phyloP scores from a whole-genome alignment of 2,329 filamentous ascomycete genomes.

The Aotearoamyces nothofagi region DNA sequence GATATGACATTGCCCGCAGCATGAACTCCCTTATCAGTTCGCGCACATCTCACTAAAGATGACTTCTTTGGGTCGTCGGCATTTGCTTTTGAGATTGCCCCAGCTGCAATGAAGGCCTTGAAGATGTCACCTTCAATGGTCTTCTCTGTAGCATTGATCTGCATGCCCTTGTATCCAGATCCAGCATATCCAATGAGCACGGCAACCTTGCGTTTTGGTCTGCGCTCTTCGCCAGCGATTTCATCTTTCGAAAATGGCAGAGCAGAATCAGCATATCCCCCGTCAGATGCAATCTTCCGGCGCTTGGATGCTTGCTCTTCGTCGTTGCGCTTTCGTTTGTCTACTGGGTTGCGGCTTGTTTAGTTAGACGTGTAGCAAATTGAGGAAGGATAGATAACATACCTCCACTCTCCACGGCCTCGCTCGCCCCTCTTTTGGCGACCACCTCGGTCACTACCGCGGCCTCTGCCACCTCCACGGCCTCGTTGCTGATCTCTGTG shows the following conservation, averaged over 20 bases:
- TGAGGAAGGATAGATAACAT: constrained; percentile 20
- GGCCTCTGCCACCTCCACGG: constrained; percentile 10
- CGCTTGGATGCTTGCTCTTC: constrained; percentile 38
- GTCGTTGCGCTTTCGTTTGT: constrained; percentile 34
- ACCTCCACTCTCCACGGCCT: constrained; percentile 52
- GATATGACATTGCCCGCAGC: constrained; percentile 92
- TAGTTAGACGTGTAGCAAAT: constrained; percentile 26
- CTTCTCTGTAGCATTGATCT: constrained; percentile 69
- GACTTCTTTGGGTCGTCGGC: constrained; percentile 95
- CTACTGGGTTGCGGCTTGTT: constrained; percentile 31
- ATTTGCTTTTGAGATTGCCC: constrained; percentile 92
- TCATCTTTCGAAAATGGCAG: constrained; percentile 56
- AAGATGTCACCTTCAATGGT: constrained; percentile 97
- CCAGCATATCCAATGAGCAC: constrained; percentile 93
- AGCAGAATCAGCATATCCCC: constrained; percentile 20
- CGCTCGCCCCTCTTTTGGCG: constrained; percentile 48
- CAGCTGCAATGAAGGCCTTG: constrained; percentile 75
- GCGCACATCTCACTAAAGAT: constrained; percentile 79
- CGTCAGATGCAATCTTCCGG: constrained; percentile 28
- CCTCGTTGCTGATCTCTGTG: no score
- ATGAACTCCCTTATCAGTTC: constrained; percentile 95
- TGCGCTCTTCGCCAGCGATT: constrained; percentile 72
- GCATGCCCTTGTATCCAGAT: constrained; percentile 94
- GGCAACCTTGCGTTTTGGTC: constrained; percentile 91
- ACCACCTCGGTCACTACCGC: constrained; percentile 17